A percentile compares a stretch with the other conserved stretches of the same genome.
Conservation (phyloP, 2,329 filamentous ascomycete species). For the Fusarium sp. region DNA sequence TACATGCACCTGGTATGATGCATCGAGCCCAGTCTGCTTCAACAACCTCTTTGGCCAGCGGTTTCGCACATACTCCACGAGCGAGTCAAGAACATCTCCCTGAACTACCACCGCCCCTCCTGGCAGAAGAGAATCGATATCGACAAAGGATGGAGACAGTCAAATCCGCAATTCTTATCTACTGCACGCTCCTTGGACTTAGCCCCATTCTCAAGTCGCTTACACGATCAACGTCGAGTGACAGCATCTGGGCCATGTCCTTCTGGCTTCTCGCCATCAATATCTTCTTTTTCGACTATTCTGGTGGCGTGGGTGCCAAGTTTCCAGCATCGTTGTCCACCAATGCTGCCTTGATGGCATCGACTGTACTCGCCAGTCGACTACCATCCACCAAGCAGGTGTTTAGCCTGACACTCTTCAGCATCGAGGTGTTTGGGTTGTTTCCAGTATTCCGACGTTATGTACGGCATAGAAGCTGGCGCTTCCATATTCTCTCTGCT, state of each 20-base stretch:
- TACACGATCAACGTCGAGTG: conserved; percentile 90
- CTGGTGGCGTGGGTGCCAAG: conserved; percentile 72
- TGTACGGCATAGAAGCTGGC: conserved; percentile 83
- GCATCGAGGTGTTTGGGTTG: conserved; percentile 95
- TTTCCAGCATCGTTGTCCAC: conserved; percentile 85
- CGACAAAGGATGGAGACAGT: conserved; percentile 78
- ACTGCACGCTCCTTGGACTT: conserved; percentile 89
- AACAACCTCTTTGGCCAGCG: conserved; percentile 63
- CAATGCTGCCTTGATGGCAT: conserved; percentile 96
- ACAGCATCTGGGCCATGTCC: conserved; percentile 98
- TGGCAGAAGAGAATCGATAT: conserved; percentile 56
- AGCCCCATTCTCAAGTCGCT: conserved; percentile 96
- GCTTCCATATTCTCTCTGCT: conserved; percentile 82
- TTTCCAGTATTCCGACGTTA: conserved; percentile 98
- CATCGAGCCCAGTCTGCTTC: conserved; percentile 66
- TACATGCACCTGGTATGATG: conserved; percentile 47
- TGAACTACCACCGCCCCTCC: conserved; percentile 47
- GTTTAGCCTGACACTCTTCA: conserved; percentile 94
- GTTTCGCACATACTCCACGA: conserved; percentile 43
- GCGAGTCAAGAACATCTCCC: conserved; percentile 50
- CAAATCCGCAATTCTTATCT: conserved; percentile 93
- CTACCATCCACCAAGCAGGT: conserved; percentile 92
- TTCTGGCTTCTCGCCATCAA: conserved; percentile 95
- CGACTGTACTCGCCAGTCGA: conserved; percentile 90
- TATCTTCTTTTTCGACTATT: conserved; percentile 98